A percentile compares a stretch with the other conserved stretches of the same genome.
Evolutionary conservation across 495 filamentous ascomycete species (phyloP).

Genomic region (Chaetomium cochliodes): DNA sequence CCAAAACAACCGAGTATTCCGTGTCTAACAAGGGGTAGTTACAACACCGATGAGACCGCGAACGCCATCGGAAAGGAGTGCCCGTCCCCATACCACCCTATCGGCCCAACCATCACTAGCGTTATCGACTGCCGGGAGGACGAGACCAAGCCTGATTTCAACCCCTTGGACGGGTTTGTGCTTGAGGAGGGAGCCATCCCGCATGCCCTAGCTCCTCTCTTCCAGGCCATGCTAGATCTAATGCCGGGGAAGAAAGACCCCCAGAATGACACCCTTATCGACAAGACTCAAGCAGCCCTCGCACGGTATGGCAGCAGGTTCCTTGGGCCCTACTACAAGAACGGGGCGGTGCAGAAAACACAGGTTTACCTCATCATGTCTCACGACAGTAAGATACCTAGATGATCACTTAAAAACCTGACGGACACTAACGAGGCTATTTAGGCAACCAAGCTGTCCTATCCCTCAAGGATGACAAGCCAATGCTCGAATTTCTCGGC

Average conservation of each 20-base stretch:
- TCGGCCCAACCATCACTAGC: constrained; percentile 65
- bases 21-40: constrained; percentile 39
- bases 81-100: constrained; percentile 50
- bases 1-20: background rate
- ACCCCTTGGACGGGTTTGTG: constrained; percentile 62
- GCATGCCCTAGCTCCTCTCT: constrained; percentile 52
- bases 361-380: constrained; percentile 71
- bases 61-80: constrained; percentile 56
- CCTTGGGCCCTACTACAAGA: constrained; percentile 55
- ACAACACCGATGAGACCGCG: constrained; percentile 55
- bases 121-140: constrained; percentile 60
- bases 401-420: background rate
- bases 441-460: constrained; percentile 58
- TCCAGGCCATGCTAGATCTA: constrained; percentile 57
- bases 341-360: constrained; percentile 57
- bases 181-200: constrained; percentile 66
- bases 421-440: constrained; percentile 16
- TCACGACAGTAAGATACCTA: constrained; percentile 53
- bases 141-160: constrained; percentile 27
- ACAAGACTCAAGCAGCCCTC: constrained; percentile 46
- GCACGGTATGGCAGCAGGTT: constrained; percentile 52
- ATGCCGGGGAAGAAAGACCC: constrained; percentile 54
- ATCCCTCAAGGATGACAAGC: constrained; percentile 59
- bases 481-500: constrained; percentile 57
- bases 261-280: constrained; percentile 37